Base-by-base conservation (phyloP, 208 protist species). In the Trypanosoma cruzi region DNA sequence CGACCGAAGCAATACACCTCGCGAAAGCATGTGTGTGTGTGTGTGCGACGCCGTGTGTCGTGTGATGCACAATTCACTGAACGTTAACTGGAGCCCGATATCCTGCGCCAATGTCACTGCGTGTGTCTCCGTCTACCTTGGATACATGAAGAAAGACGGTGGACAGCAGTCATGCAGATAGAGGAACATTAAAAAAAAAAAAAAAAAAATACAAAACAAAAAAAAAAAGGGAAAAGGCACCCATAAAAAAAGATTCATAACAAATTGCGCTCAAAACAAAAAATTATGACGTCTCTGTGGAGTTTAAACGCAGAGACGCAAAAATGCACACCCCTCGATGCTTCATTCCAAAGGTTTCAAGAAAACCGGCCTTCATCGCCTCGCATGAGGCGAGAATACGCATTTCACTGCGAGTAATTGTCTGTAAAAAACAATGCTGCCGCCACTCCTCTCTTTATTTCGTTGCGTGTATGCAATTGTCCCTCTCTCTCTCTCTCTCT, bases 11-110 rank as follows among this genome's bases (percentile, higher is more conserved):
- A 55, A 0, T 1, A 32, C 10, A 36, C 34, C 63, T 50, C 29
- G 29, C 14, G 55, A 68, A 2, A 67, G 32, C 59, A 78, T 60
- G 29, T 28, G 52, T 32, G 10, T 32, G n/a, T n/a, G 26, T 34
- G 26, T 34, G 26, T 56, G n/a, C n/a, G n/a, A n/a, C n/a, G n/a
- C n/a, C n/a, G n/a, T 32, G 52, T 24, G 22, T 16, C 16, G 16
- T 32, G 22, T 10, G 22, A 14, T 32, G 52, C 10, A 18, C 10
- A 10, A 56, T 32, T 5, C 29, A 6, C 24, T 32, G 10, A 6
- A 28, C 22, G 18, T 2, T 32, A 56, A 52, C 10, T 52, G 48
- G 20, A 22, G 48, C 36, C 11, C 36, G 36, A 40, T 11, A 11
- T 4, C 11, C 7, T 4, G 7, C 36, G 36, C 36, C 36, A 40